phyloP scores from a whole-genome alignment of 495 filamentous ascomycete species.

The Aspergillus homomorphus region DNA sequence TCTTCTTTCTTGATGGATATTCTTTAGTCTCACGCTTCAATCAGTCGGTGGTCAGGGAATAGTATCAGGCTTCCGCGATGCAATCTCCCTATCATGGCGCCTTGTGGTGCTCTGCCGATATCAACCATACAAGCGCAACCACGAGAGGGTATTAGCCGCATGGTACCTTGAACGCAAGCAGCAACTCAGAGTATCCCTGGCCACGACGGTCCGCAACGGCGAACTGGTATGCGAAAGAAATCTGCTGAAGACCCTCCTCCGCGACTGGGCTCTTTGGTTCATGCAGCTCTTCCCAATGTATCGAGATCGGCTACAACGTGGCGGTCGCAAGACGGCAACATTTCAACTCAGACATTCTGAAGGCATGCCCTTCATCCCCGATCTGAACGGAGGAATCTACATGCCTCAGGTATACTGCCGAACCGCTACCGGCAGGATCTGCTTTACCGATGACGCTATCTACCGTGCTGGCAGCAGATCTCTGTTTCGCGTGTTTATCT shows the following conservation, averaged over 20 bases:
- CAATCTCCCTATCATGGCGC: constrained; percentile 44
- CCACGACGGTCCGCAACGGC: constrained; percentile 33
- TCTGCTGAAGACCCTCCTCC: constrained; percentile 28
- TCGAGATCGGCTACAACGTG: constrained; percentile 26
- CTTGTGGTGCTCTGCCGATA: constrained; percentile 33
- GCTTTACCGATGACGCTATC: constrained; percentile 30
- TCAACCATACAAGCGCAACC: constrained; percentile 7
- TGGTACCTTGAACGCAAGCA: constrained; percentile 44
- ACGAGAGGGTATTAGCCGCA: constrained; percentile 24
- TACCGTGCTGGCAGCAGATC: constrained; percentile 17
- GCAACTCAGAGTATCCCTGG: constrained; percentile 35
- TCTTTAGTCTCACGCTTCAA: neutral
- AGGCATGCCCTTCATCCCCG: constrained; percentile 35
- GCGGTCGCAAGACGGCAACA: constrained; percentile 24
- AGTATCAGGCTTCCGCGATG: constrained; percentile 24
- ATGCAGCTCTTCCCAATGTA: constrained; percentile 31
- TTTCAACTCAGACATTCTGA: constrained; percentile 23
- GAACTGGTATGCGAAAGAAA: constrained; percentile 29
- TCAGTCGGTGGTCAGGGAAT: constrained; percentile 45
- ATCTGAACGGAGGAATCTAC: constrained; percentile 25
- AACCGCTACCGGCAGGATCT: neutral
- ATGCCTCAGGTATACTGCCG: constrained; percentile 36
- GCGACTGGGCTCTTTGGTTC: constrained; percentile 33
- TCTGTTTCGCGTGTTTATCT: constrained; percentile 29
- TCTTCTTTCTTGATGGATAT: too few relatives aligned